Percentiles rank a stretch among this genome's conserved stretches.
phyloP scores from a whole-genome alignment of 805 yeast species.

The Torulaspora microellipsoides region DNA sequence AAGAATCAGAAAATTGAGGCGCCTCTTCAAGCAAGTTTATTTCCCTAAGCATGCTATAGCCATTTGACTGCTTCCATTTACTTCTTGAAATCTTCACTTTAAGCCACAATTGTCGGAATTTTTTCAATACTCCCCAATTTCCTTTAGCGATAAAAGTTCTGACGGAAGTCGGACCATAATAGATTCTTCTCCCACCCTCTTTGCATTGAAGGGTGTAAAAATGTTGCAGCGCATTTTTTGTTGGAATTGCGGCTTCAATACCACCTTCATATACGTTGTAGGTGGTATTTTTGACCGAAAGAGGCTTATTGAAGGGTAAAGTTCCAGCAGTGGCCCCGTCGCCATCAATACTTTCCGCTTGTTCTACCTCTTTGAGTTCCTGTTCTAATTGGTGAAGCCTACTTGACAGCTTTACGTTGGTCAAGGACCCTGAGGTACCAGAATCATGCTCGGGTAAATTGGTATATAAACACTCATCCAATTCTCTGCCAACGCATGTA shows the following conservation, averaged over 20 bases:
- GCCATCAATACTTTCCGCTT: neutral
- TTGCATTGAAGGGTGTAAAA: slow-evolving; percentile 19
- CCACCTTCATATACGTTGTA: too few species aligned
- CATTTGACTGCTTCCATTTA: slow-evolving; percentile 19
- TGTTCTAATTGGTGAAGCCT: slow-evolving; percentile 7
- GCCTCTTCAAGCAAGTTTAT: slow-evolving; percentile 9
- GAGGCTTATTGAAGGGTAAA: too few species aligned
- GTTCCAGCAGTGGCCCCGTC: neutral
- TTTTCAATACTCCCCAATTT: slow-evolving; percentile 17
- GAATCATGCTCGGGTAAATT: slow-evolving; percentile 3
- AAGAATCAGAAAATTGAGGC: slow-evolving; percentile 6
- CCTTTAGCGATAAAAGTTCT: slow-evolving; percentile 18
- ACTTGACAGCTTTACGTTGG: neutral
- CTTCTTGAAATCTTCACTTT: slow-evolving; percentile 26
- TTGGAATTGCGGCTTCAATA: neutral
- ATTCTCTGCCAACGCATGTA: slow-evolving; percentile 22
- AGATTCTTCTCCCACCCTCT: slow-evolving; percentile 21
- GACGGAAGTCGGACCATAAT: slow-evolving; percentile 32
- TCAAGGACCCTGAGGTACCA: neutral
- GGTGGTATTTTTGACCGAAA: too few species aligned
- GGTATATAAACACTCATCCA: slow-evolving; percentile 20
- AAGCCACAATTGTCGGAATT: slow-evolving; percentile 23
- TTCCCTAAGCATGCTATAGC: slow-evolving; percentile 20
- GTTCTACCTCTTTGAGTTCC: slow-evolving; percentile 2
- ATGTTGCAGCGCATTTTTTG: slow-evolving; percentile 13